Evolutionary conservation across 805 yeast species (phyloP).

Genomic region (Saccharomyces eubayanus): DNA sequence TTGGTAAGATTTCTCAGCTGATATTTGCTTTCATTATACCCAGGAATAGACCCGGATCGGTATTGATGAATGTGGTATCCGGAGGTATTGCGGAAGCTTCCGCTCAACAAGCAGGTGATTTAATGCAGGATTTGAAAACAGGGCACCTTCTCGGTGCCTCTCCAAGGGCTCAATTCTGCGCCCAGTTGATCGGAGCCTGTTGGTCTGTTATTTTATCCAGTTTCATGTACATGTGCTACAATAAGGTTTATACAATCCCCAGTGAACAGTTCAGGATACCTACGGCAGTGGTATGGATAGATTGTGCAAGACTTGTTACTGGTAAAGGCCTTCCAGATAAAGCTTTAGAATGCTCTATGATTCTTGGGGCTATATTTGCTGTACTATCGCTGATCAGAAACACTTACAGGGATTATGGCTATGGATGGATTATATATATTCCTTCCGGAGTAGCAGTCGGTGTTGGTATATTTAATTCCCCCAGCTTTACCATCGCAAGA

Average conservation of each 20-base stretch:
- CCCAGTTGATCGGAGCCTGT: slow-evolving; percentile 79
- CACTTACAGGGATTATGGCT: slow-evolving; percentile 37
- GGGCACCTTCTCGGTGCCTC: slow-evolving; percentile 89
- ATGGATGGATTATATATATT: slow-evolving; percentile 41
- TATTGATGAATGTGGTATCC: slow-evolving; percentile 78
- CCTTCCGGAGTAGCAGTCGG: slow-evolving; percentile 98
- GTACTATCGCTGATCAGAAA: slow-evolving; percentile 57
- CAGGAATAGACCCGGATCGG: slow-evolving; percentile 64
- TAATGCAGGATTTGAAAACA: slow-evolving; percentile 94
- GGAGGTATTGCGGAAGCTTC: slow-evolving; percentile 99
- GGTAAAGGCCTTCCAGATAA: slow-evolving; percentile 85
- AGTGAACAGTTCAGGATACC: slow-evolving; percentile 77
- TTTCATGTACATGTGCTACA: slow-evolving; percentile 74
- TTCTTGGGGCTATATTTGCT: slow-evolving; percentile 63
- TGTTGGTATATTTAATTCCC: slow-evolving; percentile 88
- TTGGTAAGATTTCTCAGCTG: slow-evolving; percentile 87
- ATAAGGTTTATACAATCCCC: slow-evolving; percentile 77
- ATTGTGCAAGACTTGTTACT: slow-evolving; percentile 85
- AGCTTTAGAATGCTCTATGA: slow-evolving; percentile 51
- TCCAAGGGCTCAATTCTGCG: slow-evolving; percentile 83
- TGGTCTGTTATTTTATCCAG: slow-evolving; percentile 79
- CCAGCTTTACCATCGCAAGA: slow-evolving; percentile 88
- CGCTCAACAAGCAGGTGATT: slow-evolving; percentile 97
- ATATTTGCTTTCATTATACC: slow-evolving; percentile 80
- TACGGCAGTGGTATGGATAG: slow-evolving; percentile 94